Conservation (phyloP, 495 filamentous ascomycete species). For the Chaetomium tenue region DNA sequence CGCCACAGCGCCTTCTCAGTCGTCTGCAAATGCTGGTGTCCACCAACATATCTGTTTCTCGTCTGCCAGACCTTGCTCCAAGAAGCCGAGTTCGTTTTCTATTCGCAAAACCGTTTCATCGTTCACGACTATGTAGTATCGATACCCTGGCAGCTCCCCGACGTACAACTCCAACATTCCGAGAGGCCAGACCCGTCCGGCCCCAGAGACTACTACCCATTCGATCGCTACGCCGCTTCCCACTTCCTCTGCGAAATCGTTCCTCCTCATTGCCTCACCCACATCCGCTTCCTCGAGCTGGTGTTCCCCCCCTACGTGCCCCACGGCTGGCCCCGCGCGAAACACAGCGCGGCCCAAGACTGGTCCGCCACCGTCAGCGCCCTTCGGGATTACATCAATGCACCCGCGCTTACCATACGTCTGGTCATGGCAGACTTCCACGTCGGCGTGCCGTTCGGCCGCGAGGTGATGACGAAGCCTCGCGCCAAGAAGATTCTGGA, state of each 20-base stretch:
- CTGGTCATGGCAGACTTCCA: not conserved
- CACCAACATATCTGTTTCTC: constrained; percentile 16
- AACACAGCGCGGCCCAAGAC: not conserved
- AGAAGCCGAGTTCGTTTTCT: constrained; percentile 12
- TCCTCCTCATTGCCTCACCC: not conserved
- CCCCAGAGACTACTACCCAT: not conserved
- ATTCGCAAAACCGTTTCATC: constrained; percentile 8
- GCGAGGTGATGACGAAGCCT: not conserved
- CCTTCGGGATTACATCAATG: not conserved
- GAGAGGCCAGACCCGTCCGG: not conserved
- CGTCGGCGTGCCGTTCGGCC: not conserved
- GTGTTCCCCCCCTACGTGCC: not conserved
- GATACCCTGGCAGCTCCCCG: not conserved
- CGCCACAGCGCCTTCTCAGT: constrained; percentile 3
- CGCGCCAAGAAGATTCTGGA: not conserved
- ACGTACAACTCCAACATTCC: not conserved
- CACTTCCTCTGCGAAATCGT: constrained; percentile 6
- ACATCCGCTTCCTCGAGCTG: constrained; percentile 6
- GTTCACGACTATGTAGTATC: not conserved
- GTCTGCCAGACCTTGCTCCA: not conserved
- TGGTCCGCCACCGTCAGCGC: not conserved
- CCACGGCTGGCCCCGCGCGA: not conserved
- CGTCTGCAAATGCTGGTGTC: constrained; percentile 13
- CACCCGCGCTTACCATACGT: not conserved
- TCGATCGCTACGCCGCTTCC: not conserved